Percentiles rank a stretch among this genome's conserved stretches.
These are phyloP conservation scores for Monosporascus ibericus DNA, from an alignment of 2,329 filamentous ascomycete genomes.

Conservation along the genomic window DNA sequence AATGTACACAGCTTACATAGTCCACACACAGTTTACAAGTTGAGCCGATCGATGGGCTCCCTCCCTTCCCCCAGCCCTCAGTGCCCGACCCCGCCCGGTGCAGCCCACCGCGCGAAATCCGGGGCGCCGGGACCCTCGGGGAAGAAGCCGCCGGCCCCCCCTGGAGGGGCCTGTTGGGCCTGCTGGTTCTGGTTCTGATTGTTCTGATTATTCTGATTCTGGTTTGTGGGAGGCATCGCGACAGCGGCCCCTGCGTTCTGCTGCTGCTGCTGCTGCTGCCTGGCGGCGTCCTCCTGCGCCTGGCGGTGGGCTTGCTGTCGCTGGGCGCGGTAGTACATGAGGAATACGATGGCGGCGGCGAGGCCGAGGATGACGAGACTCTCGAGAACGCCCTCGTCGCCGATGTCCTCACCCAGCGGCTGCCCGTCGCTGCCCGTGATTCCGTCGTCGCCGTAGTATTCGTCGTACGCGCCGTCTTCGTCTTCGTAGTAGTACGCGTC, in stretches of 20 bases:
- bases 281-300: constrained; percentile 24
- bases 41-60: too few species aligned
- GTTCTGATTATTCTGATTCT: constrained; percentile 3
- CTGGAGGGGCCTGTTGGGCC: constrained; percentile 8
- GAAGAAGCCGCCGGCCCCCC: constrained; percentile 21
- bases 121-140: constrained; percentile 56
- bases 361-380: constrained; percentile 77
- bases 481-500: constrained; percentile 59
- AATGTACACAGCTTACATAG: too few species aligned
- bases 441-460: constrained; percentile 48
- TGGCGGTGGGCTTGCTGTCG: constrained; percentile 51
- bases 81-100: constrained; percentile 57
- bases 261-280: constrained; percentile 8
- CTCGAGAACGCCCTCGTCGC: constrained; percentile 76
- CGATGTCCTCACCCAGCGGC: constrained; percentile 54
- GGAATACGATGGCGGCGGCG: constrained; percentile 64
- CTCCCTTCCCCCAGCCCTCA: constrained; percentile 13
- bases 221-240: constrained; percentile 7
- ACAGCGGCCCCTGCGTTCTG: constrained; percentile 8
- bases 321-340: constrained; percentile 77
- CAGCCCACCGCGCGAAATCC: constrained; percentile 58
- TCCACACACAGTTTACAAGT: too few species aligned
- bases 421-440: constrained; percentile 51
- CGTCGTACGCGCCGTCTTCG: constrained; percentile 42
- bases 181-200: constrained; percentile 2